These are phyloP conservation scores for Aspergillus ruber DNA, from an alignment of 2,329 filamentous ascomycete species.

Conservation along the genomic window DNA sequence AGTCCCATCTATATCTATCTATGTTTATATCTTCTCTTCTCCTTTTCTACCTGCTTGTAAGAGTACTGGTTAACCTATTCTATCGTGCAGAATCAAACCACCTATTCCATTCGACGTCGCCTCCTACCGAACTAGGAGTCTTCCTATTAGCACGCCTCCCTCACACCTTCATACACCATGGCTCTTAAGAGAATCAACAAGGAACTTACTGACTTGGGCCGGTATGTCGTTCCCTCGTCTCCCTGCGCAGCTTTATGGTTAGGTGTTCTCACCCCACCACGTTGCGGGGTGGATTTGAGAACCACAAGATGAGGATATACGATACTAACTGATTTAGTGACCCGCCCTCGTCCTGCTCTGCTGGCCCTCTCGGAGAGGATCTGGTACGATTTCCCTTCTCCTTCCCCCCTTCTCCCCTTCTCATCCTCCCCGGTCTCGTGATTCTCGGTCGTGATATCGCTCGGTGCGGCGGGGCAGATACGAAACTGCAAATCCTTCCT, in stretches of 20 bases:
- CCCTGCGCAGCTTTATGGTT: background rate
- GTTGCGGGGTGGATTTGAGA: background rate
- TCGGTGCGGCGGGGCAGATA: constrained; percentile 17
- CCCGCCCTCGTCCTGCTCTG: constrained; percentile 96
- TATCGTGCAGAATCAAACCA: constrained; percentile 11
- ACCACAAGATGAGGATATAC: too few species aligned
- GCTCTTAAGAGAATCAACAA: constrained; percentile 50
- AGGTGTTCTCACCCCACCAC: background rate
- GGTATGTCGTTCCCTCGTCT: constrained; percentile 32
- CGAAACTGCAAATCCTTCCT: background rate
- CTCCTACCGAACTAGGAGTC: constrained; percentile 2
- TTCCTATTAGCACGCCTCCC: constrained; percentile 4
- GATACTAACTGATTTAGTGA: constrained; percentile 54
- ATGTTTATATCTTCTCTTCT: constrained; percentile 7
- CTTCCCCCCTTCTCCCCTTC: too few species aligned
- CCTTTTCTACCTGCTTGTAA: constrained; percentile 1
- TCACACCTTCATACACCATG: constrained; percentile 30
- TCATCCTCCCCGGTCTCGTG: constrained; percentile 3
- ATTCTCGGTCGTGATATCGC: constrained; percentile 6
- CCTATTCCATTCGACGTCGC: constrained; percentile 10
- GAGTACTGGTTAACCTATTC: background rate
- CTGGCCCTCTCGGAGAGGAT: constrained; percentile 93
- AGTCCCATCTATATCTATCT: constrained; percentile 1
- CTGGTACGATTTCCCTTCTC: constrained; percentile 59
- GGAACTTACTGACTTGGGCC: constrained; percentile 48